Conservation (phyloP, 331 rosid species). For the Prunus yedoensis region DNA sequence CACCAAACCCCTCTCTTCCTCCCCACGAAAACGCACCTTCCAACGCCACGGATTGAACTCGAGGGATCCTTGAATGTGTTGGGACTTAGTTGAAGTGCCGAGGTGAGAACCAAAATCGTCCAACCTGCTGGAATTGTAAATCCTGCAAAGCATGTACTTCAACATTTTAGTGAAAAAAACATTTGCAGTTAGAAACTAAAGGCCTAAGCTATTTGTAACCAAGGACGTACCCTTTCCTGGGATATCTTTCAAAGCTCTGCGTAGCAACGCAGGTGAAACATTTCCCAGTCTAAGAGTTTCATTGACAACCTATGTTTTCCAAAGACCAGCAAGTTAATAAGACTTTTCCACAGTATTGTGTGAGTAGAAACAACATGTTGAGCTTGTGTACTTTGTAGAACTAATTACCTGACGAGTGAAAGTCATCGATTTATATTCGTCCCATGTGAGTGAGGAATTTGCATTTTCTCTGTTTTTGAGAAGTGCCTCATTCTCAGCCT, state of each 20-base stretch:
- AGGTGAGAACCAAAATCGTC: constrained; percentile 27
- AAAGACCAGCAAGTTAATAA: neutral
- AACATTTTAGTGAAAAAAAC: neutral
- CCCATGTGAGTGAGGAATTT: constrained; percentile 32
- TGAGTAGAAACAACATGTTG: neutral
- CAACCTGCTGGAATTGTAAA: constrained; percentile 42
- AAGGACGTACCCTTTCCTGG: constrained; percentile 26
- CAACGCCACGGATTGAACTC: constrained; percentile 50
- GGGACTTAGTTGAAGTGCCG: constrained; percentile 35
- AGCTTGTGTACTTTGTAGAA: neutral
- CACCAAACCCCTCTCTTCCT: too few species aligned
- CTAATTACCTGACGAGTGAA: constrained; percentile 33
- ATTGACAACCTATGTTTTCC: constrained; percentile 27
- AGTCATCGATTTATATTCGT: constrained; percentile 43
- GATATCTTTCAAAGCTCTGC: constrained; percentile 33
- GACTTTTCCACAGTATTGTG: neutral
- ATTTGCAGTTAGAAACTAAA: neutral
- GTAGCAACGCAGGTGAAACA: constrained; percentile 27
- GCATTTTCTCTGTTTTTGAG: constrained; percentile 25
- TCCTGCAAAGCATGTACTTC: constrained; percentile 8
- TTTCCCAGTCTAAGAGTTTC: constrained; percentile 34
- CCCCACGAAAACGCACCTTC: constrained; percentile 25
- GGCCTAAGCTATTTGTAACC: neutral
- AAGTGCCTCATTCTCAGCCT: constrained; percentile 48
- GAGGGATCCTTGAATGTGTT: constrained; percentile 20